A percentile compares a stretch with the other conserved stretches of the same genome.
Conservation (phyloP, 768 basidiomycete species). For the Podaxis sp. region DNA sequence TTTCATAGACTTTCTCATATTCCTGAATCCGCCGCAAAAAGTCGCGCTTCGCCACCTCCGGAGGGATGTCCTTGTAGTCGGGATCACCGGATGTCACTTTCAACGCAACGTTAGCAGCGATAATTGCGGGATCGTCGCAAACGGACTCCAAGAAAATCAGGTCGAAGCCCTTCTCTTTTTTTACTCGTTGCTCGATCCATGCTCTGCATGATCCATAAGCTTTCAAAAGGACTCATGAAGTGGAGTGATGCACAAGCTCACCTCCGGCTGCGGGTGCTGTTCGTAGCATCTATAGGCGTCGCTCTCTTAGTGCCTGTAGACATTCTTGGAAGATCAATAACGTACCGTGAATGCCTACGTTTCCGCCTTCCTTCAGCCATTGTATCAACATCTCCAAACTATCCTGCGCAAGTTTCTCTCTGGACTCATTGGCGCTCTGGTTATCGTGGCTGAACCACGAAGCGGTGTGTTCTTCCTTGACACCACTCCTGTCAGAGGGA, state of each 20-base stretch:
- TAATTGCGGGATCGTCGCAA: slow-evolving; percentile 91
- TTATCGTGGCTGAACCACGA: slow-evolving; percentile 90
- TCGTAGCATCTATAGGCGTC: slow-evolving; percentile 81
- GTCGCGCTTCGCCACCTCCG: slow-evolving; percentile 83
- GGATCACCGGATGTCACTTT: slow-evolving; percentile 98
- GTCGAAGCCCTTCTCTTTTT: slow-evolving; percentile 81
- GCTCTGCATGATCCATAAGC: slow-evolving; percentile 43
- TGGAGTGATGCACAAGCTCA: slow-evolving; percentile 23
- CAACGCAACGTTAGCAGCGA: slow-evolving; percentile 93
- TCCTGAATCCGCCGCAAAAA: slow-evolving; percentile 88
- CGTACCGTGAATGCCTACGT: slow-evolving; percentile 95
- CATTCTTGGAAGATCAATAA: neutral
- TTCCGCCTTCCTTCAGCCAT: slow-evolving; percentile 94
- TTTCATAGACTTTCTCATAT: slow-evolving; percentile 95
- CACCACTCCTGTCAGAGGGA: slow-evolving; percentile 55
- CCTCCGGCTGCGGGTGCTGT: slow-evolving; percentile 81
- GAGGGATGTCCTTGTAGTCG: slow-evolving; percentile 90
- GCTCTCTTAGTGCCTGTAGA: neutral
- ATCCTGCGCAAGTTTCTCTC: slow-evolving; percentile 86
- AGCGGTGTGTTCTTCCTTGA: slow-evolving; percentile 89
- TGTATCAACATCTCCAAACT: slow-evolving; percentile 92
- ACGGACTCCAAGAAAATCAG: slow-evolving; percentile 94
- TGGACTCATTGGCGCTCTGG: slow-evolving; percentile 64
- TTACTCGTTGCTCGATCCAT: slow-evolving; percentile 80
- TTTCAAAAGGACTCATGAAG: neutral